Evolutionary conservation across 2,329 filamentous ascomycete species (phyloP), one percentile per base, ranked within the genome.

Genomic region (Clarireedia sp.): DNA sequence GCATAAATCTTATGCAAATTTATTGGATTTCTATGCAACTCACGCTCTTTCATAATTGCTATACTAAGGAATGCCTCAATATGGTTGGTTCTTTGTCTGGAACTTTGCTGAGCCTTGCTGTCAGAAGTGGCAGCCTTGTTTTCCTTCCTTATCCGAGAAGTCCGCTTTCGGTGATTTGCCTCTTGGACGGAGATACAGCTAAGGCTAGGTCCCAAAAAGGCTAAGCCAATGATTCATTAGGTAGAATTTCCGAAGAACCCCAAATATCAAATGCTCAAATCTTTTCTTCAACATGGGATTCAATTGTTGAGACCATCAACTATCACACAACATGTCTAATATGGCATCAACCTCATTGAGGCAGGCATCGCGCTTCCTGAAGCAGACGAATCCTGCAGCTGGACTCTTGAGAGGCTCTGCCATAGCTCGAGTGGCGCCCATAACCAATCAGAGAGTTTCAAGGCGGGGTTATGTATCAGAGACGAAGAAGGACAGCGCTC

Each of bases 391-490:
- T 55, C 58, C 63, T 52, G 58, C 63, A 47, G 54, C 62, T 55
- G 57, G 59, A 26, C 53, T 68, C 49, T 52, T 66, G 49, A 62
- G 63, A 58, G 62, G 46, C 37, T 60, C 64, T 44, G 54, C 58
- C 19, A 46, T 56, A 53, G 38, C 62, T 37, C 54, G 60, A 54
- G 60, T 56, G 46, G 61, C 61, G 49, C 57, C 60, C 44, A 57
- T 62, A 49, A 55, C 61, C 48, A 57, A 40, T n/a, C 63, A 61
- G 54, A 62, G 55, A 26, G 51, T 59, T 38, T 60, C 62, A 36
- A 66, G 76, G 65, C 81, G 89, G 68, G 79, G 75, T 65, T 96
- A 96, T 78, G 90, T 96, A 60, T 87, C 89, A 26, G 86, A 91
- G 74, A 86, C 88, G 59, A 90, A 86, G 75, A 79, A 83, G 62